Evolutionary conservation across 108 stramenopile genomes (phyloP), one percentile per base, ranked within the genome.

Genomic region (Fragilaria crotonensis): DNA sequence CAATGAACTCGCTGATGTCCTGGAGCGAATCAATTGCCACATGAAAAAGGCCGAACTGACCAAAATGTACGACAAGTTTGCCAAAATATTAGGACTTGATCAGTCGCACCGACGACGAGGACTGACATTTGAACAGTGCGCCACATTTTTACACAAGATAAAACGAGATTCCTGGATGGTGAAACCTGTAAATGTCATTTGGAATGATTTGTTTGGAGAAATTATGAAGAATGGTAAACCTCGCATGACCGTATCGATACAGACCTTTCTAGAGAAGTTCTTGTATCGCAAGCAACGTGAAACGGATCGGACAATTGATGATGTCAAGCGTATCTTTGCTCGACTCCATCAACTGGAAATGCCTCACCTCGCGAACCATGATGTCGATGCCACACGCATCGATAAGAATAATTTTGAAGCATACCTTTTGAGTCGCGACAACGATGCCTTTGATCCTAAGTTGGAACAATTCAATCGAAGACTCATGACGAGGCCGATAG

Each of bases 121-220:
- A 3, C 54, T 92, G 21, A 80, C 83, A 0, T 92, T 92, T 71
- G 90, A 92, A 56, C 85, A 92, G 60, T 79, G 72, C 5, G 79
- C 80, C 23, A 87, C 82, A 1, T 70, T 92, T 33, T 62, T 92
- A 0, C 90, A 92, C 63, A 87, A 92, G 46, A 72, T 86, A 26
- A 86, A 85, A 64, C 75, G 90, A 25, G 85, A 92, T 70, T 72
- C 73, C 14, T 92, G 90, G 90, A 73, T 82, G 33, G 83, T 81
- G 5, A 88, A 88, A 51, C 90, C 90, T 0, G 73, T 80, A 17
- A 64, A 70, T 19, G 48, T 59, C 9, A 65, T 80, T 32, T 84
- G 79, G 79, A 71, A 77, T 62, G 44, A 62, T n/a, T 31, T 84
- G 56, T 80, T 84, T 64, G 83, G 83, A 36, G 74, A 77, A 45